Conservation (phyloP, 2,329 filamentous ascomycete species). For the Akanthomyces lecanii region DNA sequence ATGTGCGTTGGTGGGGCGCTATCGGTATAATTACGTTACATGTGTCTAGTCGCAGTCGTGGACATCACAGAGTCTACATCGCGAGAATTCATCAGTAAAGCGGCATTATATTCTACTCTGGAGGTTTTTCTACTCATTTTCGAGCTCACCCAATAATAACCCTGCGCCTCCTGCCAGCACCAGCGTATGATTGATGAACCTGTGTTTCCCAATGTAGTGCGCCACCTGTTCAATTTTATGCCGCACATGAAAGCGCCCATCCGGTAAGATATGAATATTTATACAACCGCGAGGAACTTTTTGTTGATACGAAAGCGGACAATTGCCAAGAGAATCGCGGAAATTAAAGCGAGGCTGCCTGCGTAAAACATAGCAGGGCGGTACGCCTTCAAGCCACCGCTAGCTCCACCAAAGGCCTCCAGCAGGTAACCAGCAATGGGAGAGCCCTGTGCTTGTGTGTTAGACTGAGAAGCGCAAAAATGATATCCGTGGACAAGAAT, state of each 20-base stretch:
- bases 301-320: constrained; percentile 41
- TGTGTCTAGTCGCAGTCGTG: too few species aligned
- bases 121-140: too few species aligned
- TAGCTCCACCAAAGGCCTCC: constrained; percentile 48
- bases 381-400: constrained; percentile 47
- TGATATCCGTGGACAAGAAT: neutral
- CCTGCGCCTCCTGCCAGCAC: too few species aligned
- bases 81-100: too few species aligned
- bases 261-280: neutral
- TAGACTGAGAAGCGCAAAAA: neutral
- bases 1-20: too few species aligned
- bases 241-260: neutral
- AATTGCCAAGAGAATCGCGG: constrained; percentile 38
- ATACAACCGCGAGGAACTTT: constrained; percentile 29
- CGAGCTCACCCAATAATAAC: too few species aligned
- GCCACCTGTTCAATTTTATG: neutral
- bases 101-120: too few species aligned
- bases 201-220: too few species aligned
- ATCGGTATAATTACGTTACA: too few species aligned
- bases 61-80: too few species aligned
- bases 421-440: constrained; percentile 59
- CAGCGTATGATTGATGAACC: too few species aligned
- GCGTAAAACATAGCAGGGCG: constrained; percentile 60
- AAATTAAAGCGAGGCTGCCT: constrained; percentile 45
- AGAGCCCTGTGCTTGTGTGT: constrained; percentile 35